Percentiles rank a stretch among this genome's conserved stretches.
These are phyloP conservation scores for Ambrosia trifida DNA, from an alignment of 129 eudicot genomes.

Conservation along the genomic window DNA sequence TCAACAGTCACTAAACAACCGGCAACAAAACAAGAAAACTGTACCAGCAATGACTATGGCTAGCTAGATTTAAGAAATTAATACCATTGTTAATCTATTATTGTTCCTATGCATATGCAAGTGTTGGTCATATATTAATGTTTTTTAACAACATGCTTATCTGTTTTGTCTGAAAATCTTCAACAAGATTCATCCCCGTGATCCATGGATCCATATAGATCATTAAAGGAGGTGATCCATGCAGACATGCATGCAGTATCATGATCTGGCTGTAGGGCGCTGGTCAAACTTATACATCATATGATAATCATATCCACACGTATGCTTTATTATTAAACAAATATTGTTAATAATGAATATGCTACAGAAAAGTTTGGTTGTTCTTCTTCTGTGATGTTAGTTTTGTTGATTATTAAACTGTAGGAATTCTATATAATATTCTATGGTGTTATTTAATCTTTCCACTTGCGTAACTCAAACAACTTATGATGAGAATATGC, in stretches of 20 bases:
- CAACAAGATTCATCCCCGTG: constrained; percentile 28
- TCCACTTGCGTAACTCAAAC: constrained; percentile 25
- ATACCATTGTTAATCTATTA: too few relatives aligned
- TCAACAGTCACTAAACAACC: constrained; percentile 37
- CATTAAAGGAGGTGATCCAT: constrained; percentile 20
- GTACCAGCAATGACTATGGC: constrained; percentile 32
- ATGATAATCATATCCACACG: constrained; percentile 30
- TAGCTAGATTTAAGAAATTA: constrained; percentile 29
- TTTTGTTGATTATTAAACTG: constrained; percentile 24
- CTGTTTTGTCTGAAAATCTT: constrained; percentile 34
- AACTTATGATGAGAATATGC: background rate
- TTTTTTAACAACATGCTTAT: constrained; percentile 26
- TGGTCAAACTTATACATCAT: constrained; percentile 37
- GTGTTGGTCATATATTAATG: constrained; percentile 30
- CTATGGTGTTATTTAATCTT: background rate
- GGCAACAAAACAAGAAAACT: constrained; percentile 40
- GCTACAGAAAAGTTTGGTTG: constrained; percentile 36
- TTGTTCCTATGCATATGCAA: constrained; percentile 33
- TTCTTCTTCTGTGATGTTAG: constrained; percentile 40
- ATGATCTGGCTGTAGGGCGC: constrained; percentile 10
- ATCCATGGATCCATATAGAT: constrained; percentile 12
- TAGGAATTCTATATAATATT: background rate
- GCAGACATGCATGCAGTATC: constrained; percentile 10
- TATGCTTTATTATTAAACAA: constrained; percentile 22
- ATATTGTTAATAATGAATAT: constrained; percentile 39